These are phyloP conservation scores for Pseudonitzschia multistriata DNA, from an alignment of 108 stramenopile genomes.

Conservation along the genomic window DNA sequence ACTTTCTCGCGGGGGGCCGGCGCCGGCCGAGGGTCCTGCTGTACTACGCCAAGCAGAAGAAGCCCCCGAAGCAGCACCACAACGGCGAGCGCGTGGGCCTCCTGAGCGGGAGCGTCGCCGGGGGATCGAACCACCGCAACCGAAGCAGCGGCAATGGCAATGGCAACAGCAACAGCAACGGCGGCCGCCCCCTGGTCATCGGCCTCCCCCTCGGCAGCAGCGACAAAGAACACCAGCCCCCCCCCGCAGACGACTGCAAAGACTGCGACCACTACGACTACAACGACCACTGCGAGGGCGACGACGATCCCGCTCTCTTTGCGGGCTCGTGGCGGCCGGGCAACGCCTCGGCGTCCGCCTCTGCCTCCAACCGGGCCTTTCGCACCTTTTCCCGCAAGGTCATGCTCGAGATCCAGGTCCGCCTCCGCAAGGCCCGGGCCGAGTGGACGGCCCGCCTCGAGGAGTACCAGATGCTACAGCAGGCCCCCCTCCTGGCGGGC, in stretches of 20 bases:
- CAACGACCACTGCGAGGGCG: no score
- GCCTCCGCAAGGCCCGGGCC: constrained; percentile 35
- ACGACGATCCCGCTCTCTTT: no score
- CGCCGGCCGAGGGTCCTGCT: constrained; percentile 32
- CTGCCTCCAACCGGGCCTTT: constrained; percentile 15
- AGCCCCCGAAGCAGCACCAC: constrained; percentile 1
- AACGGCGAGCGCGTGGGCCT: constrained; percentile 22
- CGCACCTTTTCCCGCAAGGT: constrained; percentile 35
- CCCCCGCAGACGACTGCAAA: neutral
- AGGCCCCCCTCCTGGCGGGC: neutral
- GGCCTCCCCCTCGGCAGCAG: neutral
- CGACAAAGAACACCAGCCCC: neutral
- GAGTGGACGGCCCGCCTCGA: constrained; percentile 55
- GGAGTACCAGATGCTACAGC: constrained; percentile 36
- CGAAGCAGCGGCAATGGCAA: neutral
- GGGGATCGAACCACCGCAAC: no score
- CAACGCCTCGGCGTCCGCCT: no score
- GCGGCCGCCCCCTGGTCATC: neutral
- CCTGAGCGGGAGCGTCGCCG: neutral
- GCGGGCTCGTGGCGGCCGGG: neutral
- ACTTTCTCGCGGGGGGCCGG: constrained; percentile 24
- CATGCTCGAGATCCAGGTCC: constrained; percentile 40
- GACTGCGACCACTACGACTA: no score
- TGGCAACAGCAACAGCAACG: neutral
- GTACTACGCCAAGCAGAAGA: constrained; percentile 27